A percentile compares a stretch with the other conserved stretches of the same genome.
Conservation (phyloP, 2,329 filamentous ascomycete species). For the Aspergillus neoniger region DNA sequence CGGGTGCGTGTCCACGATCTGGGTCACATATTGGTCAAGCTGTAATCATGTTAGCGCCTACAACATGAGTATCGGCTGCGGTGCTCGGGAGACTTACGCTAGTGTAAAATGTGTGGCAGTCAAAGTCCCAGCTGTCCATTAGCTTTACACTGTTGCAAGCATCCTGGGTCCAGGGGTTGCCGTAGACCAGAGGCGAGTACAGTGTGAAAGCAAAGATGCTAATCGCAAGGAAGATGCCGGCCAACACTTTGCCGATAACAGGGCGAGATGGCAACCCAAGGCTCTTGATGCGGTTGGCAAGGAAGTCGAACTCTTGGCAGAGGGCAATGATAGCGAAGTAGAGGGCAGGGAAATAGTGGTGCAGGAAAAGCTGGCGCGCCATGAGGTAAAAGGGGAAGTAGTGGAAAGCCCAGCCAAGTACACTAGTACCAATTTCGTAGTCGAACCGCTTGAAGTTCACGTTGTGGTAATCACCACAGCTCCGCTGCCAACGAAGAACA, state of each 20-base stretch:
- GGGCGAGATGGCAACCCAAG: slow-evolving; percentile 70
- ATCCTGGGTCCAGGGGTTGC: slow-evolving; percentile 87
- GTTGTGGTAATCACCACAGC: slow-evolving; percentile 80
- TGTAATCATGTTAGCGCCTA: slow-evolving; percentile 32
- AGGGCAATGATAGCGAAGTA: slow-evolving; percentile 92
- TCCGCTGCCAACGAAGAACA: slow-evolving; percentile 90
- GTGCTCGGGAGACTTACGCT: slow-evolving; percentile 66
- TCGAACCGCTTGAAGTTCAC: slow-evolving; percentile 92
- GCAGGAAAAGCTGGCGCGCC: slow-evolving; percentile 95
- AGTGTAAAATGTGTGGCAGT: slow-evolving; percentile 90
- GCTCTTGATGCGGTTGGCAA: slow-evolving; percentile 69
- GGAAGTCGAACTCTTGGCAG: slow-evolving; percentile 86
- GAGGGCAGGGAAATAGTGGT: slow-evolving; percentile 96
- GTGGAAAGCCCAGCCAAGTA: slow-evolving; percentile 94
- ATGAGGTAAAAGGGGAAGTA: slow-evolving; percentile 99
- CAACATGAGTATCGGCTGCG: slow-evolving; percentile 29
- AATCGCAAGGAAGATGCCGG: slow-evolving; percentile 71
- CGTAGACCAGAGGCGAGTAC: slow-evolving; percentile 89
- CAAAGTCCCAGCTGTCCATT: slow-evolving; percentile 90
- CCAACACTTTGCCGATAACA: slow-evolving; percentile 71
- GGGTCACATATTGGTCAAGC: slow-evolving; percentile 44
- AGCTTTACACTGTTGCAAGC: slow-evolving; percentile 88
- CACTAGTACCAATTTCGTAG: slow-evolving; percentile 87
- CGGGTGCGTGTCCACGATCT: slow-evolving; percentile 25
- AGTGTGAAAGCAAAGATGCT: slow-evolving; percentile 76